Conservation (phyloP, 1,284 basidiomycete species). For the Apiotrichum brassicae region DNA sequence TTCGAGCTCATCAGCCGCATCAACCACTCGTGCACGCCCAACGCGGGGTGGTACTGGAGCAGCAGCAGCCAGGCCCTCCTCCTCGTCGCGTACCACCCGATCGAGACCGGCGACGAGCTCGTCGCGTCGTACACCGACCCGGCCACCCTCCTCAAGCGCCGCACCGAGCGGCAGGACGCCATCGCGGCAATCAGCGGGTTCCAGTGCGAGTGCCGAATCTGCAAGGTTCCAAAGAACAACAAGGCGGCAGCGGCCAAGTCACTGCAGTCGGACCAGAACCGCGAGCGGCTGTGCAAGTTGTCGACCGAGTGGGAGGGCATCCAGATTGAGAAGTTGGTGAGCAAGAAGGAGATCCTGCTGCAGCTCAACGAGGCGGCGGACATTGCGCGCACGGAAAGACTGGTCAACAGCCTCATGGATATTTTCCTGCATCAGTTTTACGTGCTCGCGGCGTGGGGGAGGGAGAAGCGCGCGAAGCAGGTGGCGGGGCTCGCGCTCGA, state of each 20-base stretch:
- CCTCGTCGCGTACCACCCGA: conserved; percentile 13
- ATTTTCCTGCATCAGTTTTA: not conserved
- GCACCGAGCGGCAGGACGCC: not conserved
- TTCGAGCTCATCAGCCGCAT: conserved; percentile 21
- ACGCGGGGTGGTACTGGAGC: conserved; percentile 26
- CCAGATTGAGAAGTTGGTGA: not conserved
- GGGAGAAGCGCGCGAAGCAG: not conserved
- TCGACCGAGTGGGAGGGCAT: not conserved
- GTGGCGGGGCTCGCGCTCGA: not conserved
- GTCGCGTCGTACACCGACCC: conserved; percentile 14
- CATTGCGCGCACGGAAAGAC: not conserved
- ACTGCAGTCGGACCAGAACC: conserved; percentile 1
- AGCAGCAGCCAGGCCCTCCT: not conserved
- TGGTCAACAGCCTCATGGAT: not conserved
- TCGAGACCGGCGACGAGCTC: conserved; percentile 16
- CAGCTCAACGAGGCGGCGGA: not conserved
- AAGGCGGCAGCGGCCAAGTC: too few species aligned
- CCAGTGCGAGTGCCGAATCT: conserved; percentile 2
- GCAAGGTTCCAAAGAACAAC: not conserved
- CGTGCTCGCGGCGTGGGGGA: not conserved
- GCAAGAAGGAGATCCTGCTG: not conserved
- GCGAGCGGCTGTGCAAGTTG: not conserved
- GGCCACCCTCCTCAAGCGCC: not conserved
- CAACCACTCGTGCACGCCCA: conserved; percentile 26
- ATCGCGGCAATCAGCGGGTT: not conserved